Evolutionary conservation across 495 filamentous ascomycete species (phyloP).

Genomic region (Bacidia gigantensis): DNA sequence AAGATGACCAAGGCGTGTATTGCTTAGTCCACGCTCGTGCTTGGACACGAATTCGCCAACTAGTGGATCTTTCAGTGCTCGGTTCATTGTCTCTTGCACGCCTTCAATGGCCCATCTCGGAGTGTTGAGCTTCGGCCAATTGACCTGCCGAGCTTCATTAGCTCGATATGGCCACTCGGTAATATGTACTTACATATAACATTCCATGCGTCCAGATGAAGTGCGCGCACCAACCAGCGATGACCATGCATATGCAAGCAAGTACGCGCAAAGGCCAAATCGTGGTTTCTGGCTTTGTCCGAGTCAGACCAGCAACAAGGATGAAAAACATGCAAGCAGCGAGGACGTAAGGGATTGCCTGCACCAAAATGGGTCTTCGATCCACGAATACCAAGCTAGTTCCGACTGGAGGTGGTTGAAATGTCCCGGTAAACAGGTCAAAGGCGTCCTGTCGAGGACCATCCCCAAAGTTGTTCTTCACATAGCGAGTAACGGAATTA

Average conservation of each 20-base stretch:
- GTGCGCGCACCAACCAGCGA: conserved; percentile 51
- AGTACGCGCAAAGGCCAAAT: conserved; percentile 70
- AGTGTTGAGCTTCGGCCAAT: conserved; percentile 92
- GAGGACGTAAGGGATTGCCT: conserved; percentile 78
- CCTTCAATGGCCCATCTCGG: conserved; percentile 73
- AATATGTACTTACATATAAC: conserved; percentile 82
- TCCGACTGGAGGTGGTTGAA: conserved; percentile 57
- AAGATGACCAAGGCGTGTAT: conserved; percentile 60
- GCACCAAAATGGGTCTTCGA: conserved; percentile 70
- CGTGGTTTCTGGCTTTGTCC: conserved; percentile 47
- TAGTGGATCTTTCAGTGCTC: conserved; percentile 60
- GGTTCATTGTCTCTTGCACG: conserved; percentile 70
- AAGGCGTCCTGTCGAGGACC: conserved; percentile 90
- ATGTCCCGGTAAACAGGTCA: conserved; percentile 80
- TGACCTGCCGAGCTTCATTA: conserved; percentile 48
- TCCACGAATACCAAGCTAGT: conserved; percentile 65
- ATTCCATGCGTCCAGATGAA: conserved; percentile 77
- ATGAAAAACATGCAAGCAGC: conserved; percentile 80
- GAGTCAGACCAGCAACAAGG: conserved; percentile 62
- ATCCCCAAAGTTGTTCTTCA: conserved; percentile 82
- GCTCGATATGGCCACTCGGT: too few relatives aligned
- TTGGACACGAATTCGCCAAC: conserved; percentile 57
- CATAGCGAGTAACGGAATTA: conserved; percentile 73
- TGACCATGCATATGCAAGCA: conserved; percentile 54
- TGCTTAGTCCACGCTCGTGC: conserved; percentile 67